phyloP scores from a whole-genome alignment of 2,329 filamentous ascomycete species.

The Lasiodiplodia hormozganensis region DNA sequence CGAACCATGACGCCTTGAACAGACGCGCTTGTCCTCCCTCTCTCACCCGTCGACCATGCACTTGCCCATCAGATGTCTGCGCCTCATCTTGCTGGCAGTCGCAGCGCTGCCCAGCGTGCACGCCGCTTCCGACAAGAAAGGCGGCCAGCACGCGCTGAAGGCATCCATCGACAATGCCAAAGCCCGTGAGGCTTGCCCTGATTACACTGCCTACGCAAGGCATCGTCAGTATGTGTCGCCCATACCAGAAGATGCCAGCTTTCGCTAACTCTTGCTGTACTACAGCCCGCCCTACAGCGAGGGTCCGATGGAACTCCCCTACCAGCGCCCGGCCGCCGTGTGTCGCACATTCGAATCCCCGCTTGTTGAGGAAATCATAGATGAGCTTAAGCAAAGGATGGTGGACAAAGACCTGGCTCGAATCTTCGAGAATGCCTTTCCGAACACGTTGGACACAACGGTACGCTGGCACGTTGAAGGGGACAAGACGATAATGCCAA shows the following conservation, averaged over 20 bases:
- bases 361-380: constrained; percentile 86
- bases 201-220: constrained; percentile 68
- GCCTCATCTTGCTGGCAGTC: background rate
- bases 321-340: constrained; percentile 77
- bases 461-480: constrained; percentile 83
- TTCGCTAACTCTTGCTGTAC: constrained; percentile 30
- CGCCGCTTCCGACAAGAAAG: constrained; percentile 9
- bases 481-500: constrained; percentile 36
- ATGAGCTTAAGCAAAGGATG: constrained; percentile 79
- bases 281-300: constrained; percentile 77
- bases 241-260: constrained; percentile 31
- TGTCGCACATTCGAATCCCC: constrained; percentile 92
- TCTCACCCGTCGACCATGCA: constrained; percentile 6
- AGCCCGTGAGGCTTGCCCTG: constrained; percentile 63
- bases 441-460: constrained; percentile 89
- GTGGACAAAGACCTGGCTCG: constrained; percentile 86
- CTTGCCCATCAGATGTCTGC: background rate
- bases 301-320: constrained; percentile 81
- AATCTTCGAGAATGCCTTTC: constrained; percentile 94
- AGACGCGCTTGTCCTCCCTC: background rate
- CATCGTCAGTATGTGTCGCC: constrained; percentile 62
- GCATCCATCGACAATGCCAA: background rate
- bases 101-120: constrained; percentile 14
- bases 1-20: constrained; percentile 20
- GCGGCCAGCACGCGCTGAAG: constrained; percentile 25